A percentile compares a stretch with the other conserved stretches of the same genome.
These are phyloP conservation scores for Termitomyces sp. DNA, from an alignment of 768 basidiomycete genomes.

Conservation along the genomic window DNA sequence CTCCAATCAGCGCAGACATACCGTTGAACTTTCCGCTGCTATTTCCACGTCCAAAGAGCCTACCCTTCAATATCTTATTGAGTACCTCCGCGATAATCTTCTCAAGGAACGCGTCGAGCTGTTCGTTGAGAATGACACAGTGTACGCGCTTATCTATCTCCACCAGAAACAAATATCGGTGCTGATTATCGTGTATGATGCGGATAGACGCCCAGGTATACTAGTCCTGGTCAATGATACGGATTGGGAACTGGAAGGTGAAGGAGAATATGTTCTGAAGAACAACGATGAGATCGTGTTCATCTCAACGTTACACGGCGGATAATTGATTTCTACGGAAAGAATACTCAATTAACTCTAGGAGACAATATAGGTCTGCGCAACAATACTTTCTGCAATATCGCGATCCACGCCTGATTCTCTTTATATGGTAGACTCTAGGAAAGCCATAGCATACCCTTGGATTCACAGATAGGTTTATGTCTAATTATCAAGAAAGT, in stretches of 20 bases:
- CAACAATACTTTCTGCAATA: neutral
- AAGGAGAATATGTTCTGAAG: conserved; percentile 77
- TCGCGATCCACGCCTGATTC: neutral
- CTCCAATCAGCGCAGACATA: conserved; percentile 57
- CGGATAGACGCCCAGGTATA: conserved; percentile 81
- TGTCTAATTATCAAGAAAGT: neutral
- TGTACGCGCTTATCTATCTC: conserved; percentile 46
- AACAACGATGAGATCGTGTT: conserved; percentile 89
- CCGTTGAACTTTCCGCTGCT: conserved; percentile 44
- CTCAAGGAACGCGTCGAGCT: conserved; percentile 84
- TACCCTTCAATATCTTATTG: conserved; percentile 73
- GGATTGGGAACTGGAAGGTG: conserved; percentile 97
- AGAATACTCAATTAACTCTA: neutral
- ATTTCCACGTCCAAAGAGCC: conserved; percentile 19
- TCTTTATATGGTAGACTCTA: neutral
- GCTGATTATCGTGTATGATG: neutral
- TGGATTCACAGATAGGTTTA: neutral
- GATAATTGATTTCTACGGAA: conserved; percentile 34
- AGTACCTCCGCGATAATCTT: conserved; percentile 69
- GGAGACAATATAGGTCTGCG: neutral
- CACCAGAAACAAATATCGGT: neutral
- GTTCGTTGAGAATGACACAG: conserved; percentile 81
- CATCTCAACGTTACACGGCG: conserved; percentile 94
- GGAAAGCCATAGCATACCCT: neutral
- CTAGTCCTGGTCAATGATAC: conserved; percentile 95